These are phyloP conservation scores for Mortierella antarctica DNA, from an alignment of 192 early-diverging fungal genomes.

Conservation along the genomic window DNA sequence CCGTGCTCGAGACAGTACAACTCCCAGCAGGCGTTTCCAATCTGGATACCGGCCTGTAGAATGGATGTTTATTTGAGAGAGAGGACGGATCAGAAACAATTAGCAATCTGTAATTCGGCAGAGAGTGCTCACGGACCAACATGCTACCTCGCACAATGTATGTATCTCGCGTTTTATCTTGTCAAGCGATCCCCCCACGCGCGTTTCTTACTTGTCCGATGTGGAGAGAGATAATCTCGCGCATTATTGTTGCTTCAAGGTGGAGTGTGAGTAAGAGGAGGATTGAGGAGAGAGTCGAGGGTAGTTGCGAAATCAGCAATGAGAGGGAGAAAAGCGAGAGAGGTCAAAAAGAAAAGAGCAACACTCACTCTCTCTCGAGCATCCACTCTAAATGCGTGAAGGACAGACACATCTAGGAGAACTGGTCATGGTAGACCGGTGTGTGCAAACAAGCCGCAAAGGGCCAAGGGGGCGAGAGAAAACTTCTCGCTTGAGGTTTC, in stretches of 20 bases:
- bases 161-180: not conserved
- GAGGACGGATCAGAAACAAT: no score
- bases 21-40: constrained; percentile 99
- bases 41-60: constrained; percentile 96
- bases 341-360: not conserved
- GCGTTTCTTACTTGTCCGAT: constrained; percentile 1
- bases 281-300: not conserved
- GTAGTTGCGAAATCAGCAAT: not conserved
- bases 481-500: no score
- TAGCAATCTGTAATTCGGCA: no score
- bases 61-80: no score
- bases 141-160: no score
- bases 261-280: not conserved
- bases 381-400: no score
- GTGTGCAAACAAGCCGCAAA: no score
- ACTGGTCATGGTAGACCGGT: no score
- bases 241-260: not conserved
- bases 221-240: constrained; percentile 13
- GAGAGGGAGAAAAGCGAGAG: not conserved
- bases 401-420: no score
- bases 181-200: not conserved
- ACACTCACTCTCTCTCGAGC: no score
- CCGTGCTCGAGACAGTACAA: constrained; percentile 97
- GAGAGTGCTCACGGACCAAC: no score
- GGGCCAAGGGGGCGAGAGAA: no score